Percentiles rank a stretch among this genome's conserved stretches.
phyloP scores from a whole-genome alignment of 2,329 filamentous ascomycete species.

The Juglanconis oblonga region DNA sequence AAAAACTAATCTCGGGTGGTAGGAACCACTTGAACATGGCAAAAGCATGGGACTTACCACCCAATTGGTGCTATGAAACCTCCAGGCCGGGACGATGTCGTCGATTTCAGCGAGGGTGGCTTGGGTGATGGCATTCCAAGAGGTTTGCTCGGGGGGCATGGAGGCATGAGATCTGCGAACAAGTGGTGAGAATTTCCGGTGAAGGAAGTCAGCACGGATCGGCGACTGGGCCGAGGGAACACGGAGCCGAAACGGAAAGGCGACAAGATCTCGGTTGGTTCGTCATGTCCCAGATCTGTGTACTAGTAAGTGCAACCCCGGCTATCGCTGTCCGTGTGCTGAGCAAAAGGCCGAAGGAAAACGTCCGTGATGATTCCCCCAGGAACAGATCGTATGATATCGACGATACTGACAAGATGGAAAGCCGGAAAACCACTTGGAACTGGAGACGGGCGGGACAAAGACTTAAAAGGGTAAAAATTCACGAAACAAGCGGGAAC shows the following conservation, averaged over 20 bases:
- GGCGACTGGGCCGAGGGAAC: background rate
- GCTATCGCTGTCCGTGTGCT: no score
- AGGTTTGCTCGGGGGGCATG: background rate
- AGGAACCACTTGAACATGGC: no score
- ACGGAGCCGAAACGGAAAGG: constrained; percentile 7
- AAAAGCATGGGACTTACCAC: constrained; percentile 11
- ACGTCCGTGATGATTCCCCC: no score
- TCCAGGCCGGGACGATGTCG: constrained; percentile 8
- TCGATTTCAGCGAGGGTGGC: background rate
- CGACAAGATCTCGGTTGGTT: background rate
- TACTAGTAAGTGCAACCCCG: no score
- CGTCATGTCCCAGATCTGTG: constrained; percentile 16
- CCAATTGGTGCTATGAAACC: constrained; percentile 14
- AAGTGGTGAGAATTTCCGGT: constrained; percentile 6
- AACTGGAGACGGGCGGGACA: background rate
- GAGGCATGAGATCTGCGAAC: background rate
- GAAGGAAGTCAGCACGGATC: background rate
- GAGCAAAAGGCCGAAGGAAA: no score
- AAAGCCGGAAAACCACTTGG: background rate
- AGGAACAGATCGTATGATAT: no score
- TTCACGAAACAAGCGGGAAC: constrained; percentile 5
- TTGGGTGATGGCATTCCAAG: constrained; percentile 10
- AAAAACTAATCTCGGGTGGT: background rate
- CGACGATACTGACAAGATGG: background rate
- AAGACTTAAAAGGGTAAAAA: constrained; percentile 13